Base-by-base conservation (phyloP, 2,329 filamentous ascomycete species). In the Pezicula carpinea region DNA sequence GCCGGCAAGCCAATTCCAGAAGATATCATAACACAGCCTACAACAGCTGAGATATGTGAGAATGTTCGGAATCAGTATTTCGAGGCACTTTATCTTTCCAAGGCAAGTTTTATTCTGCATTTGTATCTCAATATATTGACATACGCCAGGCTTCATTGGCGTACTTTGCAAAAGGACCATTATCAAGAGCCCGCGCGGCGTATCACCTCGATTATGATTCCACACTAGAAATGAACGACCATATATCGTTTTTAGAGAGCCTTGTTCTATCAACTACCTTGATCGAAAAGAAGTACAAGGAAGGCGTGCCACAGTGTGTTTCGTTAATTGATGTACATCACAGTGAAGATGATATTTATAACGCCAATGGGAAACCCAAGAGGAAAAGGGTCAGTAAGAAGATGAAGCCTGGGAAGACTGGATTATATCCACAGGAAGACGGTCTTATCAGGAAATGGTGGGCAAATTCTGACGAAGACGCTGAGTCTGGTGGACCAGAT, bases 91-190 rank as follows among this genome's bases (percentile, higher is more conserved):
- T 83, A 82, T 70, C 73, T 80, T 67, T 81, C 83, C 47, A 76
- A 80, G 72, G 80, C 80, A 64, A 13, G 71, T 57, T 18, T 29
- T 10, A 14, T 41, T n/a, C 51, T 5, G 49, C 64, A 14, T 53
- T 62, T 3, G 59, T 62, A 19, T 60, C 67, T 39, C 35, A 68
- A 67, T 48, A 23, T 26, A 56, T 75, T 52, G 74, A 77, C 61
- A 56, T 69, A 10, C 68, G 63, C 7, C 67, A 87, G 76, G 87
- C 85, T 29, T 89, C 87, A 3, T 69, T 92, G 47, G 87, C 87
- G 48, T 93, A 91, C 65, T 91, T 92, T 65, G 84, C 84, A 17
- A 93, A 93, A 69, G 88, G 87, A 1, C 86, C 88, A 1, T 69
- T 93, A 17, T 88, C 87, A 38, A 77, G 87, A 56, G 83, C 86